These are phyloP conservation scores for Talaromyces pinophilus DNA, from an alignment of 2,329 filamentous ascomycete species.

Conservation along the genomic window DNA sequence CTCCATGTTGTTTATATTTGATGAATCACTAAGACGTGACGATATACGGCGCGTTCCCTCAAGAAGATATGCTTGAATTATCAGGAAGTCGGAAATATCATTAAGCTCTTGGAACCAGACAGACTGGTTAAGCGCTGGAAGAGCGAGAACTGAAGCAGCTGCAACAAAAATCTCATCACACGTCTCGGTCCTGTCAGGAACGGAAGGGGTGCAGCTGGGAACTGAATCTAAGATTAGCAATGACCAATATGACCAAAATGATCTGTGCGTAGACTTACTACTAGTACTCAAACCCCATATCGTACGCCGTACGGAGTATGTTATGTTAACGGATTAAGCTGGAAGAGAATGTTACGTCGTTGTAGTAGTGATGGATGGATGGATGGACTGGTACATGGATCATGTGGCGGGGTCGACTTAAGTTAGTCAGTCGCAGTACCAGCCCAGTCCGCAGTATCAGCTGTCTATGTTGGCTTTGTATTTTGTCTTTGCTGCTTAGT, in stretches of 20 bases:
- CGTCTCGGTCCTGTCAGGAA: background rate
- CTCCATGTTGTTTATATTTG: slow-evolving; percentile 24
- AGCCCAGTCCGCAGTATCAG: background rate
- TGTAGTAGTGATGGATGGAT: background rate
- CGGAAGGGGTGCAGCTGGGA: background rate
- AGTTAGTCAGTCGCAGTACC: background rate
- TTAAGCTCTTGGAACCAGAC: background rate
- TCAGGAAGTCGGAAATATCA: background rate
- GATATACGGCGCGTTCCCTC: background rate
- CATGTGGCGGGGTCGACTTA: slow-evolving; percentile 1
- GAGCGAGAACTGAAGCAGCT: background rate
- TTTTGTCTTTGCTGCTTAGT: background rate
- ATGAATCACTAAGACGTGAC: background rate
- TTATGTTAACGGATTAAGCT: background rate
- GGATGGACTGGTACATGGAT: slow-evolving; percentile 1
- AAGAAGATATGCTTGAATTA: background rate
- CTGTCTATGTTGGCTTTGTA: background rate
- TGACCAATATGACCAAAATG: background rate
- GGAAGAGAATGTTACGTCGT: background rate
- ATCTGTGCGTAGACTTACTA: slow-evolving; percentile 1
- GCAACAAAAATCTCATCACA: slow-evolving; percentile 6
- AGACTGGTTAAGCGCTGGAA: background rate
- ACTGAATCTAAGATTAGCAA: slow-evolving; percentile 7
- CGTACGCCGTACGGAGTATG: background rate
- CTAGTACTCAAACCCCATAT: background rate